Base-by-base conservation (phyloP, 192 early-diverging fungal genomes). In the Thamnidium elegans region DNA sequence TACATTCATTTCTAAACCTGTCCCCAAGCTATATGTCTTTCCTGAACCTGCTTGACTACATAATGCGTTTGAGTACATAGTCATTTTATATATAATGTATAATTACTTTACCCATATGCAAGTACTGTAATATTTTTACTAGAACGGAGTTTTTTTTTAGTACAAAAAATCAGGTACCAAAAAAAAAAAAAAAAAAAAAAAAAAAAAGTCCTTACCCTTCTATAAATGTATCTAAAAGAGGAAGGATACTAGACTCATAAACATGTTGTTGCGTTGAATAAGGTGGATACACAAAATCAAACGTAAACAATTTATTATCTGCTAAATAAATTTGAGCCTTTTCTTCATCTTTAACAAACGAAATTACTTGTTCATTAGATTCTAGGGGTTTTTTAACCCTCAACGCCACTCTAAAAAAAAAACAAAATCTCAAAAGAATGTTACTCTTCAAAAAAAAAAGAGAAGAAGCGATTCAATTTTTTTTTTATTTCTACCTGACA, bases 21-120 rank as follows among this genome's bases (percentile, higher is more conserved):
- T 93, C 55, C 94, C 93, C 95, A 98, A 98, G 7, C 89, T 95
- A 72, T 89, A 92, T 0, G 95, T 95, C 79, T 99, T 99, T 45
- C 96, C 96, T 20, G 84, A 86, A 23, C 92, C 94, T 1, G 94
- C 95, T 85, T 98, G 91, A 46, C 83, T 85, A 65, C 44, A 26
- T 43, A 17, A 43, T 39, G 19, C 3, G 1, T 32, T 36, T 39
- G n/a, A 19, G 26, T 61, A 17, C 45, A n/a, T n/a, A n/a, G n/a
- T n/a, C n/a, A n/a, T n/a, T n/a, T n/a, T n/a, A n/a, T n/a, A n/a
- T n/a, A n/a, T n/a, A n/a, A n/a, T n/a, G 23, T 42, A 32, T 19
- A 31, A 58, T 58, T 52, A 53, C 62, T 61, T 65, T 81, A 84
- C 79, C 92, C 90, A 71, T 90, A 90, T 34, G 94, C 94, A n/a